Evolutionary conservation across 106 monocot genomes (phyloP), one percentile per base, ranked within the genome.

Genomic region (Acorus calamus): DNA sequence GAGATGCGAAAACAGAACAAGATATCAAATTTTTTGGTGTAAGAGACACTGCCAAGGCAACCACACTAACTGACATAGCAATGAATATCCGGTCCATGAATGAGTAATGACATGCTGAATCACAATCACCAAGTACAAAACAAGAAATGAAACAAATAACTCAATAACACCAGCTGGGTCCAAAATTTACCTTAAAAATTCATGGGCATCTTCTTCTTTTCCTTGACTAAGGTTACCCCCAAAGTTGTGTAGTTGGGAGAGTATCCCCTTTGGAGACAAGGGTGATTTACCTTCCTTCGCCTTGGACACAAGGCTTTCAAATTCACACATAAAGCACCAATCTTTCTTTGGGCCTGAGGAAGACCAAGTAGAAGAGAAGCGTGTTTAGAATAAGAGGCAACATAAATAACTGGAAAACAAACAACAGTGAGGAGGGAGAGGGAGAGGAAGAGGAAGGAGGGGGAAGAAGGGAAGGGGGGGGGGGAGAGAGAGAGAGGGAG

Each of bases 121-220:
- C 28, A 28, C 28, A 28, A 28, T 28, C 28, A 28, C 28, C 28
- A 28, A 28, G 5, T 6, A 61, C 8, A 61, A 61, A 61, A 61
- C 10, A 44, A 45, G 47, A 46, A 46, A 61, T 8, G 47, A 8
- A 4, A 46, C 11, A 46, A 9, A 11, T 12, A 61, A 10, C 44
- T 56, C 28, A 28, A 28, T 28, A 28, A 28, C 28, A 28, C 28
- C 28, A 28, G 28, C 28, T 28, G 28, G 28, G 28, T 28, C 0
- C 28, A 28, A 28, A 67, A 12, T 53, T 62, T 55, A 91, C 96
- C 90, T 91, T 66, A 98, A 73, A 74, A 98, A 98, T 72, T 98
- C 96, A 79, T 98, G 96, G 11, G 96, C 96, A 83, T 98, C 96
- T 81, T 98, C 96, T 81, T 98, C 74, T 61, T 71, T 82, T 13